Percentiles rank a stretch among this genome's conserved stretches.
phyloP scores from a whole-genome alignment of 2,329 filamentous ascomycete genomes.

The Scolecobasidium constrictum region DNA sequence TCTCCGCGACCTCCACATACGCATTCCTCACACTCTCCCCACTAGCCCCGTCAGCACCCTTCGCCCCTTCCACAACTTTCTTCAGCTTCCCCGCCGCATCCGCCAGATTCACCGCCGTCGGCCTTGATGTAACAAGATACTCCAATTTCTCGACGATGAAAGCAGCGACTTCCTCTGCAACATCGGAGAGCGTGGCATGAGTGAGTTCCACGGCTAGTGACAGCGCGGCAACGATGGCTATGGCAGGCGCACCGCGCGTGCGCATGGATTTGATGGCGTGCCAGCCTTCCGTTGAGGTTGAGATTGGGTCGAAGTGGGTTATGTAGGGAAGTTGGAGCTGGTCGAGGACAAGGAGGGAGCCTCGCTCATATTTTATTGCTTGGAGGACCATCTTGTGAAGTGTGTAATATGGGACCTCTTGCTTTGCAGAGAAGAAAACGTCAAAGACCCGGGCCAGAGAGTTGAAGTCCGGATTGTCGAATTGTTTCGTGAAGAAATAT shows the following conservation, averaged over 20 bases:
- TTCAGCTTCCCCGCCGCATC: slow-evolving; percentile 81
- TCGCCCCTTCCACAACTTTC: slow-evolving; percentile 43
- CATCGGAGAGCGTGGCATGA: slow-evolving; percentile 29
- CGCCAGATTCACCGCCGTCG: slow-evolving; percentile 87
- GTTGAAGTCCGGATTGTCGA: not conserved
- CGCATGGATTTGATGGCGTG: slow-evolving; percentile 77
- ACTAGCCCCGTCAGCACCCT: slow-evolving; percentile 30
- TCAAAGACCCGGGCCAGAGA: not conserved
- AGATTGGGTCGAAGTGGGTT: slow-evolving; percentile 64
- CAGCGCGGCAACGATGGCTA: slow-evolving; percentile 92
- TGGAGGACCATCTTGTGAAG: slow-evolving; percentile 47
- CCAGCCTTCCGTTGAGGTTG: slow-evolving; percentile 63
- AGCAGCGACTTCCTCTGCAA: slow-evolving; percentile 49
- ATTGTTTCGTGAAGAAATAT: no score
- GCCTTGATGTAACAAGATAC: slow-evolving; percentile 79
- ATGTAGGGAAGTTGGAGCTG: slow-evolving; percentile 75
- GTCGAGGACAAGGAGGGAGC: slow-evolving; percentile 62
- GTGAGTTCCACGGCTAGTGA: slow-evolving; percentile 77
- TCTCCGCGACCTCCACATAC: slow-evolving; percentile 72
- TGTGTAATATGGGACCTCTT: slow-evolving; percentile 18
- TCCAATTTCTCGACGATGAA: slow-evolving; percentile 70
- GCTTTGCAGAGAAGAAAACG: not conserved
- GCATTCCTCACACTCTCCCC: slow-evolving; percentile 50
- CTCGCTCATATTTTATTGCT: slow-evolving; percentile 66
- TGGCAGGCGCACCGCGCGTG: slow-evolving; percentile 74